Conservation (phyloP, 2,329 filamentous ascomycete genomes). For the Trichoderma oligosporum region DNA sequence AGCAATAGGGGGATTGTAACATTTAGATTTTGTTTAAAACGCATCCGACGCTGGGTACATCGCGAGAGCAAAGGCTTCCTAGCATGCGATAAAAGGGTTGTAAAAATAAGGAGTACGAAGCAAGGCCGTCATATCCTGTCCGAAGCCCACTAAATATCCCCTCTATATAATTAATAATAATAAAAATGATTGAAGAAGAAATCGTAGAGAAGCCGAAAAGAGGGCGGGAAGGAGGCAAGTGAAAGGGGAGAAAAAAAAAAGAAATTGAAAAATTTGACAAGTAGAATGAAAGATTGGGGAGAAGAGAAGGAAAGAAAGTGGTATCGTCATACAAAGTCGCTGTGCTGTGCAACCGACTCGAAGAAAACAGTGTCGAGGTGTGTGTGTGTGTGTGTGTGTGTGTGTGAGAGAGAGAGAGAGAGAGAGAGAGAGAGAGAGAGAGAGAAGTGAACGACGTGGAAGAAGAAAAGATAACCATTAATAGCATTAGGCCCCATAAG, state of each 20-base stretch:
- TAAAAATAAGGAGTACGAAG: neutral
- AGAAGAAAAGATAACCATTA: neutral
- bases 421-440: too few relatives aligned
- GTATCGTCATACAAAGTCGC: constrained; percentile 17
- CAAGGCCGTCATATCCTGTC: constrained; percentile 17
- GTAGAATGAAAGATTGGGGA: neutral
- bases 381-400: too few relatives aligned
- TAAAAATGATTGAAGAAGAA: neutral
- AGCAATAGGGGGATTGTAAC: neutral
- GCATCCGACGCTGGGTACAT: constrained; percentile 19
- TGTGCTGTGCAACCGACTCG: neutral
- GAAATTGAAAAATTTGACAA: neutral
- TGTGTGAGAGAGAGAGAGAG: too few relatives aligned
- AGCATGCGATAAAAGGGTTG: neutral
- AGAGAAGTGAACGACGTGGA: neutral
- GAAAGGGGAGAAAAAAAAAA: neutral
- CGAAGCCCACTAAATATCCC: constrained; percentile 5
- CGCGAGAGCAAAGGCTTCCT: neutral
- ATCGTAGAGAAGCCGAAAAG: neutral
- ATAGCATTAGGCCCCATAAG: constrained; percentile 8
- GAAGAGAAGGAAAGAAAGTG: constrained; percentile 1
- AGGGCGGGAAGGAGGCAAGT: neutral
- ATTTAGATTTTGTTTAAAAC: neutral
- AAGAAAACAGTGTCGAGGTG: too few relatives aligned
- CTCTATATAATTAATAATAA: constrained; percentile 16